These are phyloP conservation scores for Aspergillus panamensis DNA, from an alignment of 495 filamentous ascomycete species.

Conservation along the genomic window DNA sequence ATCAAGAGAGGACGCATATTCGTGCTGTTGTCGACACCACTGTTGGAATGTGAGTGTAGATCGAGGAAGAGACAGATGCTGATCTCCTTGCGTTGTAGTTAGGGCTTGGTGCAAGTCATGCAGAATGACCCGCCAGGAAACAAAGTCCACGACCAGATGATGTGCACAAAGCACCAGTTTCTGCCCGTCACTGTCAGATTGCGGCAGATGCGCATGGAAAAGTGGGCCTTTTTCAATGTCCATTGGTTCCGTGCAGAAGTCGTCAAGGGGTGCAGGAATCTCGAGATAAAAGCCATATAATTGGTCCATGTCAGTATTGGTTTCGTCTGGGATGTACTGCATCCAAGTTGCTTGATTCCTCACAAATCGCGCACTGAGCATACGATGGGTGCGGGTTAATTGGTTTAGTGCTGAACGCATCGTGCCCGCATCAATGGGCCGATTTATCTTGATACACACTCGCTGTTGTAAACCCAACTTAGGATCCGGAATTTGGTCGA, in stretches of 20 bases:
- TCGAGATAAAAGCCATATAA: background rate
- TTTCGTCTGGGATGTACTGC: background rate
- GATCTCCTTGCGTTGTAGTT: background rate
- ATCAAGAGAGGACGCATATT: slow-evolving; percentile 3
- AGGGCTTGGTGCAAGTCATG: slow-evolving; percentile 7
- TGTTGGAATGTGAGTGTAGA: slow-evolving; percentile 9
- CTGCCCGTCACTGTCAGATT: background rate
- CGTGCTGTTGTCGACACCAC: slow-evolving; percentile 5
- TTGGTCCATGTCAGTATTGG: background rate
- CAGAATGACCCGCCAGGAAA: slow-evolving; percentile 9
- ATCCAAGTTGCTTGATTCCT: background rate
- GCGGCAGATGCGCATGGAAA: slow-evolving; percentile 6
- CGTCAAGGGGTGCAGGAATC: background rate
- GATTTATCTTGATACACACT: background rate
- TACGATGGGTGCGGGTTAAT: background rate
- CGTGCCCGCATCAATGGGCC: background rate
- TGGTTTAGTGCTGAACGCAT: slow-evolving; percentile 1
- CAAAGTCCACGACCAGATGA: slow-evolving; percentile 9
- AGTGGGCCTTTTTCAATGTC: slow-evolving; percentile 1
- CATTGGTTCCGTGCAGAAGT: slow-evolving; percentile 10
- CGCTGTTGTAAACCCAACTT: slow-evolving; percentile 9
- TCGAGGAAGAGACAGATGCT: background rate
- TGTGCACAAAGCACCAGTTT: slow-evolving; percentile 9
- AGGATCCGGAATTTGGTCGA: background rate
- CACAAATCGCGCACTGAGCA: slow-evolving; percentile 1